Evolutionary conservation across 2,329 filamentous ascomycete genomes (phyloP), one percentile per base, ranked within the genome.

Genomic region (Trichothecium roseum): DNA sequence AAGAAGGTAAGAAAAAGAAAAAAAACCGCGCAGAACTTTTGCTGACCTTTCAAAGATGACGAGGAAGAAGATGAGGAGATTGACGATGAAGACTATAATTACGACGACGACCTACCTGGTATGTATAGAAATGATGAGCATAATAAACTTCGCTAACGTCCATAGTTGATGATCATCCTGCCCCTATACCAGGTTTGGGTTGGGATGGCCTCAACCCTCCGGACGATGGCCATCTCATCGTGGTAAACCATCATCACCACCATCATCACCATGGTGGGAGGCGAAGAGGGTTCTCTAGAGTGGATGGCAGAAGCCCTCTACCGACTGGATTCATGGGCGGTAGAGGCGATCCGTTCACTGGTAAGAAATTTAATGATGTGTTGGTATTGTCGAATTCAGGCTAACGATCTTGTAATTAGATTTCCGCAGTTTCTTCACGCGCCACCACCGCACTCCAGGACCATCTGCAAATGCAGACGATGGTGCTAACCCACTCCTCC

Each of bases 401-500:
- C 38, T 40, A 8, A 40, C n/a, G 14, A 12, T 15, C 13, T 4
- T 26, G n/a, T 24, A 13, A 37, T 8, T 37, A 60, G 66, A 72
- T 38, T 70, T 72, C 47, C 61, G 65, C 30, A 68, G 56, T 44
- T 66, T 64, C 40, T 66, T 58, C 65, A 59, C 59, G 16, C 56
- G 73, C 44, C 60, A 67, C 41, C 70, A 77, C 46, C 66, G 74
- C 38, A 56, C 69, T 36, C 67, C 67, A 32, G 63, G 61, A 15
- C 64, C 71, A 22, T 61, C 72, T 35, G 68, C 72, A 38, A 68
- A 68, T 18, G 69, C 72, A 24, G 86, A 94, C 44, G 88, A 95
- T 52, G 87, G 86, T 4, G 69, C 78, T 16, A 95, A 96, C 51
- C 89, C 89, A 30, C 68, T 96, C 10, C 74, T 96, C 36, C 81